Evolutionary conservation across 108 stramenopile genomes (phyloP), one percentile per base, ranked within the genome.

Genomic region (Seminavis robusta): DNA sequence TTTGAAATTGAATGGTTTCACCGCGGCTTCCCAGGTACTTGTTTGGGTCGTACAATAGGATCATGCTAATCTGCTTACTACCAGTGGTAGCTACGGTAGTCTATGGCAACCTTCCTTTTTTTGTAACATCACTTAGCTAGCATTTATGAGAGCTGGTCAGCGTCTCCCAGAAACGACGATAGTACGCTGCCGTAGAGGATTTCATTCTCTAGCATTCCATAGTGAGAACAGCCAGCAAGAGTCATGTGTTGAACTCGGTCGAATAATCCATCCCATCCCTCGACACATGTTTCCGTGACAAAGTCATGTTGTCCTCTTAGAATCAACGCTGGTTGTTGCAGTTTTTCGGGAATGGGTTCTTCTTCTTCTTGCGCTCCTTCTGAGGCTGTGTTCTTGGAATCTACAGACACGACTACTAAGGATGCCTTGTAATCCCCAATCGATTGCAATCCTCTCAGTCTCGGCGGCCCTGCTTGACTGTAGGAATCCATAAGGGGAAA

Each of bases 251-350:
- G 30, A 32, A 41, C 20, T 39, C 55, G 24, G 7, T 7, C 3
- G 20, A 69, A 29, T 4, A 47, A n/a, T 26, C 58, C 41, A 19
- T 49, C 42, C 76, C 72, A 74, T 10, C 59, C 69, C 9, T 73
- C 36, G 39, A 60, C 53, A 26, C 61, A 77, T 28, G 24, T 20
- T 27, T 51, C 31, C 4, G 71, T 55, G 36, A 75, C 70, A 62
- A 81, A 74, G 43, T 81, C 80, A 46, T 63, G 61, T 58, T 81
- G 57, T 30, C 80, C 80, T 9, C 67, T 61, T 32, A 77, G 33
- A 31, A 81, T n/a, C 47, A 81, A 33, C 8, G 67, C 17, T 31
- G 80, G 76, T 2, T 63, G 16, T 37, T 4, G 52, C 27, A 49
- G 21, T 10, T 45, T 17, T 10, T 19, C 16, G 17, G n/a, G 8